Conservation (phyloP, 345 rosid genomes). For the Corchorus capsularis region DNA sequence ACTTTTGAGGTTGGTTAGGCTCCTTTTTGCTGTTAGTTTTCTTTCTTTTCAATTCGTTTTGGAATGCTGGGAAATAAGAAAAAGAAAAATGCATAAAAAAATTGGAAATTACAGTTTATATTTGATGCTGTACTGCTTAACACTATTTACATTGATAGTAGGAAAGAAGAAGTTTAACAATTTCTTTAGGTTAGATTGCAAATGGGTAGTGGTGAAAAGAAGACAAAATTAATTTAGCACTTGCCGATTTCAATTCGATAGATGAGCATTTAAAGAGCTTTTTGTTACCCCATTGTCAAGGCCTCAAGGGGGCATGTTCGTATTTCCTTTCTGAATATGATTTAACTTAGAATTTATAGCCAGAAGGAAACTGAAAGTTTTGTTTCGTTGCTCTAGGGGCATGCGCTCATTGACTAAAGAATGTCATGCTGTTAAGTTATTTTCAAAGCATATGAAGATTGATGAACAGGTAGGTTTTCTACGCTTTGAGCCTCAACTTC, state of each 20-base stretch:
- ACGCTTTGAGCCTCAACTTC: not conserved
- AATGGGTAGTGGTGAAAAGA: not conserved
- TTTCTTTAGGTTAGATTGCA: not conserved
- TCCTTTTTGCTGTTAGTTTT: not conserved
- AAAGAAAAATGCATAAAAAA: not conserved
- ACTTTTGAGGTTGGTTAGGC: conserved; percentile 49
- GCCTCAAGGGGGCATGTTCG: not conserved
- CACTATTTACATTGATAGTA: not conserved
- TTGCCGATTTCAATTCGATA: not conserved
- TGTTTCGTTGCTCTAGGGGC: conserved; percentile 47
- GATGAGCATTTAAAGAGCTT: too few species aligned
- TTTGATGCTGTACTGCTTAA: not conserved
- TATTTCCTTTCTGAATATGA: not conserved
- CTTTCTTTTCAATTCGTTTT: conserved; percentile 6
- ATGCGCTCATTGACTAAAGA: conserved; percentile 61
- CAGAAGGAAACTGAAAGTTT: not conserved
- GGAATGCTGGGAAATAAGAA: too few species aligned
- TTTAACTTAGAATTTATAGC: not conserved
- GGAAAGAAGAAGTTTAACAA: not conserved
- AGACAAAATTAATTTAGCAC: not conserved
- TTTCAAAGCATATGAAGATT: conserved; percentile 88
- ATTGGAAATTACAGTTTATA: not conserved
- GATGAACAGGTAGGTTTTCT: conserved; percentile 71
- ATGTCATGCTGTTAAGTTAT: conserved; percentile 73
- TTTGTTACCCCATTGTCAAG: not conserved